Base-by-base conservation (phyloP, 2,329 filamentous ascomycete genomes). In the Colletotrichum incanum region DNA sequence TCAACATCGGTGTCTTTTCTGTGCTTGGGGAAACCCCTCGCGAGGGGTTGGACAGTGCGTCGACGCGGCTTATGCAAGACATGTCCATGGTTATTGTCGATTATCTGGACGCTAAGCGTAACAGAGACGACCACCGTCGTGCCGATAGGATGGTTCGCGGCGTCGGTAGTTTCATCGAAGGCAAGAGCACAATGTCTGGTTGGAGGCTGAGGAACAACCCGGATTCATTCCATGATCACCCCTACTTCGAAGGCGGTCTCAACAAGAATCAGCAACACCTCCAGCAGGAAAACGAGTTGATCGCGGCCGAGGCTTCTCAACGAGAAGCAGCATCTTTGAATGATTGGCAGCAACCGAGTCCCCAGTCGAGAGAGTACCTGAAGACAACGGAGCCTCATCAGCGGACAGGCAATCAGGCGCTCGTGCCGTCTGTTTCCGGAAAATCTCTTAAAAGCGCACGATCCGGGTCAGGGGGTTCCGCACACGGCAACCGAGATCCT, bases 1-100 rank as follows among this genome's bases (percentile, higher is more conserved):
- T 85, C 68, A 83, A 85, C 61, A 86, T 86, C 5, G 84, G 84
- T 3, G 80, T 82, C 0, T 81, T 80, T 12, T 83, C 81, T 54
- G 78, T 84, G 1, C 80, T 82, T 74, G 76, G 76, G 6, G 76
- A 79, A 3, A 49, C 70, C 1, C 74, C 78, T 18, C 77, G 81
- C 0, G 75, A 74, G 0, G 74, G 75, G 12, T 62, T 83, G 39
- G 74, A 76, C 6, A 71, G 76, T 3, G 74, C 80, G 1, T 80
- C 82, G 0, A 64, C 74, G 1, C 71, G 73, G 26, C 76, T 80
- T 34, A 63, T 79, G 67, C 74, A 72, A 16, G 76, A 77, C 4
- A 71, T 80, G 16, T 77, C 78, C 5, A 49, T 56, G 7, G 78
- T 78, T 12, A 78, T 85, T 12, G 83, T 82, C 75, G 74, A 78